Base-by-base conservation (phyloP, 78 protist genomes). In the Diacronema lutheri region DNA sequence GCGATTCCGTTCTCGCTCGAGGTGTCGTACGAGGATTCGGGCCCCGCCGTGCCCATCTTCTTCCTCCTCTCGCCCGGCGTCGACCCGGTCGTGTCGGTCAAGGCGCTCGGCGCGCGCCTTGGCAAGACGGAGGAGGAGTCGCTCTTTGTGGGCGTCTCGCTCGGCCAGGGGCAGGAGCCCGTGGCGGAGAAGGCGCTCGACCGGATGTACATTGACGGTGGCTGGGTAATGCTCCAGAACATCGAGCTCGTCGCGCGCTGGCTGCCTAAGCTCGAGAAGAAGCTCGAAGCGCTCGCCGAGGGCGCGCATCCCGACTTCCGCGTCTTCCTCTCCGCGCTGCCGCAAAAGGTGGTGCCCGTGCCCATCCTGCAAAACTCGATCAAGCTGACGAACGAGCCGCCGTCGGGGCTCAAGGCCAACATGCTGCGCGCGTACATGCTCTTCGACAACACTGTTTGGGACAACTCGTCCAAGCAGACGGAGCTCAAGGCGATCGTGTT, bases 351-450 rank as follows among this genome's bases (percentile, higher is more conserved):
- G 14, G 83, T 94, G 23, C 95, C 97, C 12, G 72, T 58, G 11
- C 62, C 35, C 19, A 50, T 86, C 44, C 84, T 86, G 31, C 57
- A 93, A 58, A 40, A 64, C n/a, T 92, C 86, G 44, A 85, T 96
- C 90, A 96, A 96, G 88, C 58, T 95, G 37, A 96, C 98, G 10
- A 93, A 94, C 92, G 98, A 96, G 87, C 96, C 97, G 29, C 98
- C 98, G 40, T 31, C 41, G 19, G 86, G 86, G n/a, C 38, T 91
- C 68, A 83, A 62, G 65, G 86, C 90, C 16, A 91, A 86, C 81
- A 69, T 66, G 46, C 46, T 74, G 5, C 72, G 71, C 65, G 58
- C 40, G 9, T 72, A 46, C 31, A 58, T 4, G 9, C 1, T 37
- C 50, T 62, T 46, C 65, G 64, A 65, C 20, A 12, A 38, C 21